Evolutionary conservation across 164 flowering plant species (phyloP), one percentile per base, ranked within the genome.

Genomic region (Umbellularia californica): DNA sequence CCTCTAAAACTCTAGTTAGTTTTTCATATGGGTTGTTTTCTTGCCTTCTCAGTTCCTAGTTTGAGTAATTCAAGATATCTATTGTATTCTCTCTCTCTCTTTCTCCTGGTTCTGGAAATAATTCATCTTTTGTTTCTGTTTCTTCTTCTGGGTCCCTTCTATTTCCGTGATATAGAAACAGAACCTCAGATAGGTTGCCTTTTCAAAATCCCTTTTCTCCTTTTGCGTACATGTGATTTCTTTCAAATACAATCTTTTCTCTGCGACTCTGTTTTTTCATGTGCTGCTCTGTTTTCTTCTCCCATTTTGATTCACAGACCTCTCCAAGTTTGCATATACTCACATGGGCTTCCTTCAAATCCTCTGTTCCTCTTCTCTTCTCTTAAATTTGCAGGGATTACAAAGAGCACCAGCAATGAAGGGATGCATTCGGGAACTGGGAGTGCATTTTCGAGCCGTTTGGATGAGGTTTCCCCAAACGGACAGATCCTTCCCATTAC

Each of bases 381-480:
- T 25, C 27, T 25, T 25, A 25, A 25, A 25, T 25, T 25, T 25
- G 27, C 5, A 27, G 41, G 23, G 9, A 5, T 19, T 66, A 3
- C 69, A 22, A 24, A 24, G 67, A 64, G 1, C 27, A 24, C 10
- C 27, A 64, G 67, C 67, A 23, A 10, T 30, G 69, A 30, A 28
- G 41, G n/a, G 69, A 17, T 1, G 47, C 17, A 15, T 14, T 66
- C n/a, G 11, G 69, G 69, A 14, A 28, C 17, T 28, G 17, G 22
- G 10, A 4, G 33, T 22, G 66, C 5, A 2, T 15, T 3, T 28
- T 30, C 14, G 2, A 66, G 41, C 47, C 15, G 50, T 41, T 13
- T 27, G 41, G 87, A 79, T 0, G 33, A 30, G 33, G 33, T 30
- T 30, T 30, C 33, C 33, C 47, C 7, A 35, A 6, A 5, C 10